Evolutionary conservation across 1,284 basidiomycete genomes (phyloP).

Genomic region (Moesziomyces parantarcticus): DNA sequence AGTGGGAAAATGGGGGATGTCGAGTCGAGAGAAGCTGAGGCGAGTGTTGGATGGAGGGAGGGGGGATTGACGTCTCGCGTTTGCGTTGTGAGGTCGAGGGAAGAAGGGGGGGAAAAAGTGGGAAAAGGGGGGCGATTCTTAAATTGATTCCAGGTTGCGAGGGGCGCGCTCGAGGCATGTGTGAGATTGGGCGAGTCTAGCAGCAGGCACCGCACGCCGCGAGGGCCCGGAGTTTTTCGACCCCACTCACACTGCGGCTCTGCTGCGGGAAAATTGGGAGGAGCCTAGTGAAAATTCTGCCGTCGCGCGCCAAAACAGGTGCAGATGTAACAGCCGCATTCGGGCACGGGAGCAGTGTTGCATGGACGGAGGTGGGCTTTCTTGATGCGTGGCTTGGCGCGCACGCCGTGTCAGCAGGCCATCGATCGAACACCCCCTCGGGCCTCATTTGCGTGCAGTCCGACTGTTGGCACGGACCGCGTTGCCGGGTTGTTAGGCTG

Average conservation of each 20-base stretch:
- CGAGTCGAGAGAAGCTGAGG: too few species aligned
- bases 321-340: slow-evolving; percentile 20
- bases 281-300: not conserved
- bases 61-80: not conserved
- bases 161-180: not conserved
- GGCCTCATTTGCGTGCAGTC: not conserved
- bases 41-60: not conserved
- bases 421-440: slow-evolving; percentile 2
- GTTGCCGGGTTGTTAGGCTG: not conserved
- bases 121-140: slow-evolving; percentile 3
- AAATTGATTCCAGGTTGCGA: slow-evolving; percentile 11
- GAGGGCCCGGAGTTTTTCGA: slow-evolving; percentile 26
- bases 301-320: slow-evolving; percentile 1
- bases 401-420: slow-evolving; percentile 7
- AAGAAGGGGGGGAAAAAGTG: not conserved
- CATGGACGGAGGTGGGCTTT: too few species aligned
- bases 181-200: slow-evolving; percentile 34
- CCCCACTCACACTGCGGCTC: not conserved
- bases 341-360: slow-evolving; percentile 24
- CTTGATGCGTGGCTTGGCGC: too few species aligned
- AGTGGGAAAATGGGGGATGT: too few species aligned
- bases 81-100: slow-evolving; percentile 19
- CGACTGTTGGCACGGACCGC: too few species aligned
- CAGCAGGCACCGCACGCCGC: slow-evolving; percentile 12
- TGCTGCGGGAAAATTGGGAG: slow-evolving; percentile 3